Percentiles rank a stretch among this genome's conserved stretches.
phyloP scores from a whole-genome alignment of 768 basidiomycete genomes.

The Naganishia antarctica region DNA sequence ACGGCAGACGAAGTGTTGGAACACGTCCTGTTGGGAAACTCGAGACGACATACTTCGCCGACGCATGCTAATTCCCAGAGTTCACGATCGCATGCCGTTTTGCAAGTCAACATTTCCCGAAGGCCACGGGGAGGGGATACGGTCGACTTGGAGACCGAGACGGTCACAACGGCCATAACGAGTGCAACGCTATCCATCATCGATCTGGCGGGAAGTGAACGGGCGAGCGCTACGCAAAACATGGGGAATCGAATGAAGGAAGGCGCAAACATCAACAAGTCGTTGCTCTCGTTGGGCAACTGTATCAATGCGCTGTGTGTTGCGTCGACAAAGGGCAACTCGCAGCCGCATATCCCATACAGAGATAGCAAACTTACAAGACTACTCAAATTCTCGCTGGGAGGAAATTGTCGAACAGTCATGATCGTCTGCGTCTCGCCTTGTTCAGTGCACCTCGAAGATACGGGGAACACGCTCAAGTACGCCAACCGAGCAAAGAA shows the following conservation, averaged over 20 bases:
- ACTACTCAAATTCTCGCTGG: conserved; percentile 91
- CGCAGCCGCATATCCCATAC: conserved; percentile 81
- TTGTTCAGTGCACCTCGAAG: conserved; percentile 91
- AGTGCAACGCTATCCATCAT: conserved; percentile 89
- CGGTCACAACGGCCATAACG: conserved; percentile 53
- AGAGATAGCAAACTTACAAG: conserved; percentile 98
- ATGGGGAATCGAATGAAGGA: conserved; percentile 98
- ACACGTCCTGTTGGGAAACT: conserved; percentile 83
- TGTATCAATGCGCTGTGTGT: conserved; percentile 98
- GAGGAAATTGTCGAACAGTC: conserved; percentile 98
- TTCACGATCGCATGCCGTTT: conserved; percentile 93
- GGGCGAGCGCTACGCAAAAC: conserved; percentile 91
- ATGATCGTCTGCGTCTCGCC: conserved; percentile 99
- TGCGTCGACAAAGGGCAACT: conserved; percentile 60
- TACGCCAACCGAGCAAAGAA: conserved; percentile 97
- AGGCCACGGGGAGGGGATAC: conserved; percentile 68
- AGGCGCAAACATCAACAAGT: conserved; percentile 99
- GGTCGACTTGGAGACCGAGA: conserved; percentile 71
- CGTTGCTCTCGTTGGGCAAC: conserved; percentile 90
- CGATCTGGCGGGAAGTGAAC: conserved; percentile 93
- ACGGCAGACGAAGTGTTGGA: conserved; percentile 89
- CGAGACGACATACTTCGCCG: conserved; percentile 80
- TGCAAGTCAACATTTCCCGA: conserved; percentile 89
- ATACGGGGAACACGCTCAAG: conserved; percentile 94
- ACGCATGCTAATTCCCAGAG: conserved; percentile 96